Evolutionary conservation across 257 asterid genomes (phyloP), one percentile per base, ranked within the genome.

Genomic region (Nicotiana benthamiana): DNA sequence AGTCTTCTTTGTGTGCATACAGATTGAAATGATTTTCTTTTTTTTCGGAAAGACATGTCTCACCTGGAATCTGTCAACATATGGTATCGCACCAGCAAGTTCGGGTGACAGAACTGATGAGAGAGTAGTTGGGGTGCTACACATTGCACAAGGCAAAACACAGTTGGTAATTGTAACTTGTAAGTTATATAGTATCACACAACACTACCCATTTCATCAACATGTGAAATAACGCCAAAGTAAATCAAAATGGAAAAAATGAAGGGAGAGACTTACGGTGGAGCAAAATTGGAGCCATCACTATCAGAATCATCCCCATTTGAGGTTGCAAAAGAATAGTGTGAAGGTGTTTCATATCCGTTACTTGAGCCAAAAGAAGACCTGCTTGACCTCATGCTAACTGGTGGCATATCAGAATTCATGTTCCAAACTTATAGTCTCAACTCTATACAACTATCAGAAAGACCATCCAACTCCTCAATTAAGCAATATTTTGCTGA

Each of bases 31-130:
- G 24, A 74, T 16, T 74, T 9, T 51, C 28, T 17, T 22, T 36
- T 79, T 24, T 28, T 26, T n/a, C 5, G 65, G 16, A 64, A 22
- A 79, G 61, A 15, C 46, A 79, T 28, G 27, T 61, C 79, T 75
- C 80, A 96, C 99, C 97, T 96, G 99, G 85, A 96, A 94, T 87
- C 85, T 96, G 75, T 94, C 98, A 51, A 93, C 88, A 89, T 94
- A 83, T 24, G 99, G 98, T 86, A 96, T 90, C 40, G 93, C 97
- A 83, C 97, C 95, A 9, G 97, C 91, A 66, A 94, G 97, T 82
- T 96, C 99, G 8, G 97, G 97, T 3, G 99, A 95, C 89, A 96
- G 89, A 77, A 82, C 93, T 48, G 93, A 88, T 81, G 98, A 91
- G 56, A 94, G 87, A 18, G 96, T 88, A 77, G 87, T 89, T 0